phyloP scores from a whole-genome alignment of 768 basidiomycete species.

The Lentinus tigrinus region DNA sequence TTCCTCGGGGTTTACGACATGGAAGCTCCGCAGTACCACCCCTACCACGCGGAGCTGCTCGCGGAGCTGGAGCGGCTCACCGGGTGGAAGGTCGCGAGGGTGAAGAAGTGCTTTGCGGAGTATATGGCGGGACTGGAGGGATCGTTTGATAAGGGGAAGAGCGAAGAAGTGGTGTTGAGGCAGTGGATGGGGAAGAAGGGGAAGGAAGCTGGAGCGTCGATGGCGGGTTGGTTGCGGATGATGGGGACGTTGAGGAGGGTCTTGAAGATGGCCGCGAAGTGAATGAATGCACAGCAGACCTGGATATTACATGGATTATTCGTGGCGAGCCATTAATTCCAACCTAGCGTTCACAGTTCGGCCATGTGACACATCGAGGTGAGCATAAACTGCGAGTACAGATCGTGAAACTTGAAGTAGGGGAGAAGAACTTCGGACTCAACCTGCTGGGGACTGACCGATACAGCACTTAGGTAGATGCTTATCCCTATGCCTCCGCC shows the following conservation, averaged over 20 bases:
- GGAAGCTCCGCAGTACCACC: slow-evolving; percentile 16
- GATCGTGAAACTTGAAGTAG: no score
- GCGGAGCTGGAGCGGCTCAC: slow-evolving; percentile 37
- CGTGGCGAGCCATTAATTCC: no score
- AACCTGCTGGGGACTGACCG: no score
- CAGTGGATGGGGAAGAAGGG: slow-evolving; percentile 47
- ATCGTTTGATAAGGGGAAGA: slow-evolving; percentile 5
- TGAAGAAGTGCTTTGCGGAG: slow-evolving; percentile 44
- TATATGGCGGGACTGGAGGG: slow-evolving; percentile 36
- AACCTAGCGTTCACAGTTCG: no score
- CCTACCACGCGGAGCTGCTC: slow-evolving; percentile 8
- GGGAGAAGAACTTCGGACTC: no score
- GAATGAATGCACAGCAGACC: no score
- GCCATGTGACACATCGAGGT: no score
- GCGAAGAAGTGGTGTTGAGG: slow-evolving; percentile 24
- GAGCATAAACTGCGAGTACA: no score
- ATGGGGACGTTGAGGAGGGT: slow-evolving; percentile 1
- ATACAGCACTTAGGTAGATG: no score
- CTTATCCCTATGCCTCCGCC: no score
- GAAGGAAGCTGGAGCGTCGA: slow-evolving; percentile 47
- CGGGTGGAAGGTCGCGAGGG: slow-evolving; percentile 41
- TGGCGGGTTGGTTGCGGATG: slow-evolving; percentile 40
- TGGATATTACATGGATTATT: no score
- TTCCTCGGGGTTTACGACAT: slow-evolving; percentile 54
- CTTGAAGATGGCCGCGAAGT: no score